Percentiles rank a stretch among this genome's conserved stretches.
Evolutionary conservation across 257 asterid genomes (phyloP).

Genomic region (Ilex asprella): DNA sequence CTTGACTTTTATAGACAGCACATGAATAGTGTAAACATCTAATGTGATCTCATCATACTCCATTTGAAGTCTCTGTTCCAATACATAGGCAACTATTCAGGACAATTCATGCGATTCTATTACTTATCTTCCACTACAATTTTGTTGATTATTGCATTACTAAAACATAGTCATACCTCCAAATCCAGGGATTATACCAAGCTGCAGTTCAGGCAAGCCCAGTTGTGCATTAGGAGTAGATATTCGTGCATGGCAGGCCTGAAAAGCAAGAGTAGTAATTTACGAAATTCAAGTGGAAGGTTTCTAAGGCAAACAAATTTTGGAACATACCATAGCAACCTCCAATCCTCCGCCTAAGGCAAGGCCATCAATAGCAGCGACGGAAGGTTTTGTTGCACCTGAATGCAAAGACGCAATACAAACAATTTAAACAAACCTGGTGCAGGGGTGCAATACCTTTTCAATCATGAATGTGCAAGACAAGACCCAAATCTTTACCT

Average conservation of each 20-base stretch:
- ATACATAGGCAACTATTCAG: no score
- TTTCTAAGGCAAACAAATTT: background rate
- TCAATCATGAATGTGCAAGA: conserved; percentile 1
- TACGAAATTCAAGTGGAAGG: background rate
- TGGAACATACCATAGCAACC: conserved; percentile 51
- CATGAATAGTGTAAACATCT: no score
- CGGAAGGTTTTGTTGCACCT: conserved; percentile 53
- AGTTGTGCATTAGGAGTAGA: conserved; percentile 46
- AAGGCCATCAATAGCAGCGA: conserved; percentile 64
- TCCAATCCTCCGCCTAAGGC: conserved; percentile 70
- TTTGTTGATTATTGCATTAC: no score
- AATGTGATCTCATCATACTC: no score
- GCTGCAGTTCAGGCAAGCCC: conserved; percentile 51
- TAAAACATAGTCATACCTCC: conserved; percentile 31
- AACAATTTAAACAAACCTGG: conserved; percentile 1
- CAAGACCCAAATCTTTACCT: conserved; percentile 23
- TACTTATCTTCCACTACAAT: no score
- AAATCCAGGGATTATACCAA: conserved; percentile 54
- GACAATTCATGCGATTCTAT: no score
- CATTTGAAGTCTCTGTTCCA: no score
- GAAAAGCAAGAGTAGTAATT: conserved; percentile 8
- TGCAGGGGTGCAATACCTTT: conserved; percentile 1
- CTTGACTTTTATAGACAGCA: no score
- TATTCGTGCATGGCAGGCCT: conserved; percentile 60
- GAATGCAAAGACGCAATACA: conserved; percentile 2